A percentile compares a stretch with the other conserved stretches of the same genome.
Conservation (phyloP, 2,329 filamentous ascomycete genomes). For the Elsinoe arachidis region DNA sequence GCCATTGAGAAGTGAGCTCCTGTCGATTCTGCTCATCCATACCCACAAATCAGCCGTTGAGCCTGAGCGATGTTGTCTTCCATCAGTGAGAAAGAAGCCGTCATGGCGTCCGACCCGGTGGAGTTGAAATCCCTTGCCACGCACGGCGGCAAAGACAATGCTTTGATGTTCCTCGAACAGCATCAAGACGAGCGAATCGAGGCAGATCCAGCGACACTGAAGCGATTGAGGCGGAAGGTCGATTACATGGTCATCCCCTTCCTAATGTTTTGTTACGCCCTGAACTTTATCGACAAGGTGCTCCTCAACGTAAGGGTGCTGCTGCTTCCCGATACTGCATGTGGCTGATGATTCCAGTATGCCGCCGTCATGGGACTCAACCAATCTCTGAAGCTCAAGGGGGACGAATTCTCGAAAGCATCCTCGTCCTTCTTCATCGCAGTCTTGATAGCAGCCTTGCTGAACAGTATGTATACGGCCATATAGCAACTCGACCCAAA, state of each 20-base stretch:
- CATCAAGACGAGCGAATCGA: neutral
- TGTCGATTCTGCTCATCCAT: no score
- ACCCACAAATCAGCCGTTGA: no score
- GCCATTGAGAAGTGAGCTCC: neutral
- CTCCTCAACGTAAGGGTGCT: conserved; percentile 47
- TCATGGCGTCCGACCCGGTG: neutral
- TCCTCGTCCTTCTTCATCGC: conserved; percentile 57
- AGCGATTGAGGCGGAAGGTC: neutral
- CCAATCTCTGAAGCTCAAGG: conserved; percentile 45
- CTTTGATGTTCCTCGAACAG: conserved; percentile 2
- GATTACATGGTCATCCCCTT: conserved; percentile 26
- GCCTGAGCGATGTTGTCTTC: neutral
- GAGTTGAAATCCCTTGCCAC: neutral
- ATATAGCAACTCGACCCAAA: neutral
- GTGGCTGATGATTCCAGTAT: conserved; percentile 38
- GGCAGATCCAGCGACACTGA: neutral
- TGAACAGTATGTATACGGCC: conserved; percentile 40
- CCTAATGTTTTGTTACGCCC: conserved; percentile 53
- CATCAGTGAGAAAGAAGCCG: neutral
- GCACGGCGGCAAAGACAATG: neutral
- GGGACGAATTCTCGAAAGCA: conserved; percentile 55
- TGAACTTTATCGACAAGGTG: conserved; percentile 58
- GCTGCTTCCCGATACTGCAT: neutral
- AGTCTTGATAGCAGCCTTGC: conserved; percentile 50
- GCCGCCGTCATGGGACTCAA: conserved; percentile 57